Percentiles rank a stretch among this genome's conserved stretches.
phyloP scores from a whole-genome alignment of 2,329 filamentous ascomycete genomes.

The Curvularia lunata region DNA sequence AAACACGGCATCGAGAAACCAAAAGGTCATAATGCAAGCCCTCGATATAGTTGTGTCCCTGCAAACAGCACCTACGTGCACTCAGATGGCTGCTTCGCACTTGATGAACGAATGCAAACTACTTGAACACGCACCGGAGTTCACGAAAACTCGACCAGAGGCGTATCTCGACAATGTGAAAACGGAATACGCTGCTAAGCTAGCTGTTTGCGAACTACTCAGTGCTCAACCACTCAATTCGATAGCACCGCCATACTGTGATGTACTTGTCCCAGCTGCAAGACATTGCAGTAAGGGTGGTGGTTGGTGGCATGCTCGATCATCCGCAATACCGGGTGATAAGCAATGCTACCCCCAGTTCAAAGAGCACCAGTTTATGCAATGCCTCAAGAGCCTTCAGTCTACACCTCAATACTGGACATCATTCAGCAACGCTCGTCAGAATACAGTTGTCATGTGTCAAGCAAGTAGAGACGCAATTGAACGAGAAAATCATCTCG shows the following conservation, averaged over 20 bases:
- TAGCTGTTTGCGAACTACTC: constrained; percentile 68
- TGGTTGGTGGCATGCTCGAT: constrained; percentile 30
- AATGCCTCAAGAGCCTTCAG: constrained; percentile 62
- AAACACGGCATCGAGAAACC: constrained; percentile 30
- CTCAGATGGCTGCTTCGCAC: constrained; percentile 58
- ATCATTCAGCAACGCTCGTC: constrained; percentile 67
- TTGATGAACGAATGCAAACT: constrained; percentile 62
- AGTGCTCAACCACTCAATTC: constrained; percentile 54
- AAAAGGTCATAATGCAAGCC: constrained; percentile 32
- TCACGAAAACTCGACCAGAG: constrained; percentile 35
- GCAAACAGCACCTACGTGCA: constrained; percentile 52
- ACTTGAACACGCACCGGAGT: constrained; percentile 48
- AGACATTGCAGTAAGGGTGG: constrained; percentile 37
- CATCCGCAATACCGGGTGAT: constrained; percentile 13
- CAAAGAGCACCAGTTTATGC: constrained; percentile 50
- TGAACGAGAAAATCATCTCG: constrained; percentile 58
- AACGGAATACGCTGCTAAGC: constrained; percentile 65
- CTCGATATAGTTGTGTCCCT: constrained; percentile 33
- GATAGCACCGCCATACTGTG: constrained; percentile 59
- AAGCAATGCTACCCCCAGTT: constrained; percentile 45
- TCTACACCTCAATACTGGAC: constrained; percentile 66
- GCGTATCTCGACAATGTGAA: constrained; percentile 50
- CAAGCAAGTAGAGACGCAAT: constrained; percentile 64
- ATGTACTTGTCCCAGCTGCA: constrained; percentile 54
- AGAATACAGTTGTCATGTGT: constrained; percentile 68